Evolutionary conservation across 495 filamentous ascomycete genomes (phyloP).

Genomic region (Penicillium paradoxum): DNA sequence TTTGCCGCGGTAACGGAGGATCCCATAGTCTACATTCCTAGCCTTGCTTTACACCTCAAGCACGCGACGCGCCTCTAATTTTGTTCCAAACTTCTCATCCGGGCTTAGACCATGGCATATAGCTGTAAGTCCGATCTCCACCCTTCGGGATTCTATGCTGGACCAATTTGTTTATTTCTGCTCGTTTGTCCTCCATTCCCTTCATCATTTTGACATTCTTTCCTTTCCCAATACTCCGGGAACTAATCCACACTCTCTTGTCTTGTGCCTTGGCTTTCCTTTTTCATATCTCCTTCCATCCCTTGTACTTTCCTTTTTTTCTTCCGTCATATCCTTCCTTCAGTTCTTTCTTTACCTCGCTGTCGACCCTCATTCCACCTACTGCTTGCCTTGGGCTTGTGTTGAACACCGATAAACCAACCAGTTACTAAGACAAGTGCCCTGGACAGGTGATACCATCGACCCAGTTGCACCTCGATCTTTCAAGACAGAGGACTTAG

Average conservation of each 20-base stretch:
- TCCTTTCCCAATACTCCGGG: constrained; percentile 14
- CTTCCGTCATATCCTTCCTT: constrained; percentile 4
- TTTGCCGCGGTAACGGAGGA: constrained; percentile 34
- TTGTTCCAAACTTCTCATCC: constrained; percentile 20
- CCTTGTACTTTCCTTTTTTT: neutral
- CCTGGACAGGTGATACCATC: constrained; percentile 27
- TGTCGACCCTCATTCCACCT: constrained; percentile 5
- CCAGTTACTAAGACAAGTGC: constrained; percentile 18
- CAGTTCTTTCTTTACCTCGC: neutral
- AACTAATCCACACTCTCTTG: constrained; percentile 17
- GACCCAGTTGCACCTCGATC: constrained; percentile 23
- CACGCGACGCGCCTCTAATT: constrained; percentile 38
- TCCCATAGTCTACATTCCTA: constrained; percentile 44
- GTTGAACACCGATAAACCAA: neutral
- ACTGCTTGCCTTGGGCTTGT: neutral
- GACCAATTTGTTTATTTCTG: constrained; percentile 43
- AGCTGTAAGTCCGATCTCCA: constrained; percentile 36
- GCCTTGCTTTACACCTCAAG: constrained; percentile 36
- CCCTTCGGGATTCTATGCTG: constrained; percentile 31
- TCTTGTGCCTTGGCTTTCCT: constrained; percentile 7
- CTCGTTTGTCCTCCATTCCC: constrained; percentile 23
- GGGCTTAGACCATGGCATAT: constrained; percentile 36
- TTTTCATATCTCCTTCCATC: constrained; percentile 3
- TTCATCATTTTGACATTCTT: constrained; percentile 27
- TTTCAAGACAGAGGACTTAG: constrained; percentile 23